Evolutionary conservation across 495 filamentous ascomycete species (phyloP), one percentile per base, ranked within the genome.

Genomic region (Staphylotrichum tortipilum): DNA sequence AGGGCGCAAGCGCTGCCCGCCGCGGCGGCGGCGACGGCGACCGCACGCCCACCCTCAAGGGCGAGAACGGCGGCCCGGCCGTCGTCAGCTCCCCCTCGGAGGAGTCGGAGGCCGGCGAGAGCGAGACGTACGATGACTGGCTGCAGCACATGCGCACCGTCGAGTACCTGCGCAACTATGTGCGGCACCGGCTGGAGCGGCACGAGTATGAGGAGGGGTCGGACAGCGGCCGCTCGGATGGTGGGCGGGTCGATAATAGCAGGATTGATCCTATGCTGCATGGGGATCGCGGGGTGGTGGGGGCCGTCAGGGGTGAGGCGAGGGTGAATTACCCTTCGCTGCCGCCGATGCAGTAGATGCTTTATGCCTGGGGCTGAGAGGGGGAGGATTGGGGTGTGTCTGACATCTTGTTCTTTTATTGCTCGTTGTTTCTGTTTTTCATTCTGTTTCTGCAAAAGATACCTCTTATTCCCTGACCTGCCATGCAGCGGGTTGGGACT

Each of bases 61-160:
- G 56, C 45, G 60, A 56, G 23, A 68, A 47, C 28, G 44, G 44
- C 26, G 29, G n/a, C n/a, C n/a, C n/a, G n/a, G n/a, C 66, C 29
- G 49, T 45, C 63, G 68, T 68, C 52, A 62, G 69, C 64, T 70
- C 70, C 33, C 61, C 74, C 33, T 64, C 72, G 4, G 60, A 66
- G 41, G 72, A 74, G 39, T 57, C 70, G 2, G 72, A 73, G 39
- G 44, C 58, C 33, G 65, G 80, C 56, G 71, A 74, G 37, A 47
- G 44, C 35, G 69, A 74, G 47, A 62, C 56, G 53, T 83, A 91
- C 56, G 85, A 88, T 52, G 73, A 76, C 30, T 94, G 88, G 88
- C 78, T 95, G 10, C 84, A 89, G 58, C 85, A 89, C 66, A 81
- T 89, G 49, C 85, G 88, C 23, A 75, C 83, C 33, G 82, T 94